Evolutionary conservation across 768 basidiomycete genomes (phyloP).

Genomic region (Tubosaeta sp.): DNA sequence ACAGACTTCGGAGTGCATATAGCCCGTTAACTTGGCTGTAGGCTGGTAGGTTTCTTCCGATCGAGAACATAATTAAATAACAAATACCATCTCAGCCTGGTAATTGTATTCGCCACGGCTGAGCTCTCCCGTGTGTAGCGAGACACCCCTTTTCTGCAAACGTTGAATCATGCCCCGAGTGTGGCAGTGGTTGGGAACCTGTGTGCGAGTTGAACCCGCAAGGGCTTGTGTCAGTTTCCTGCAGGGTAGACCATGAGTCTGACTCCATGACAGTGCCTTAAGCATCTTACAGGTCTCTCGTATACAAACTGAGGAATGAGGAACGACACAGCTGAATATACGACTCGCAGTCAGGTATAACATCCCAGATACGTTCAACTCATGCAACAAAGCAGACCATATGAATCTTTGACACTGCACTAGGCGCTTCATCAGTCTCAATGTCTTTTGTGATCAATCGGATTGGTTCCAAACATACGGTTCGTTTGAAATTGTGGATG

Average conservation of each 20-base stretch:
- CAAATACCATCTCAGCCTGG: not conserved
- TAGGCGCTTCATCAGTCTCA: conserved; percentile 19
- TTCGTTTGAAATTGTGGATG: conserved; percentile 15
- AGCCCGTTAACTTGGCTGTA: too few relatives aligned
- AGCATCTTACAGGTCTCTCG: conserved; percentile 42
- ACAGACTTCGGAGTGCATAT: too few relatives aligned
- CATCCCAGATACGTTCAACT: conserved; percentile 45
- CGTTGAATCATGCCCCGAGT: conserved; percentile 33
- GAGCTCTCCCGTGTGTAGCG: conserved; percentile 41
- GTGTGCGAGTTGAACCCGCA: not conserved
- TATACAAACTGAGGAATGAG: conserved; percentile 36
- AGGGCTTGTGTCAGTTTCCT: conserved; percentile 1
- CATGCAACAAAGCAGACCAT: conserved; percentile 17
- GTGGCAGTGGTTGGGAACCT: not conserved
- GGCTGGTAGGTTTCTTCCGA: too few relatives aligned
- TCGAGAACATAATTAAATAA: not conserved
- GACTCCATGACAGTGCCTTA: conserved; percentile 34
- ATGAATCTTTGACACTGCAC: conserved; percentile 34
- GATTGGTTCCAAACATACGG: conserved; percentile 13
- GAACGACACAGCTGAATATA: conserved; percentile 34
- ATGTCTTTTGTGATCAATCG: conserved; percentile 16
- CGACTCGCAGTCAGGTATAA: conserved; percentile 34
- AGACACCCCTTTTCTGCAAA: conserved; percentile 36
- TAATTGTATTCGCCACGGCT: conserved; percentile 30
- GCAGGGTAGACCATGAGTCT: conserved; percentile 23